phyloP scores from a whole-genome alignment of 2,329 filamentous ascomycete species.

The Hypoxylon sp. region DNA sequence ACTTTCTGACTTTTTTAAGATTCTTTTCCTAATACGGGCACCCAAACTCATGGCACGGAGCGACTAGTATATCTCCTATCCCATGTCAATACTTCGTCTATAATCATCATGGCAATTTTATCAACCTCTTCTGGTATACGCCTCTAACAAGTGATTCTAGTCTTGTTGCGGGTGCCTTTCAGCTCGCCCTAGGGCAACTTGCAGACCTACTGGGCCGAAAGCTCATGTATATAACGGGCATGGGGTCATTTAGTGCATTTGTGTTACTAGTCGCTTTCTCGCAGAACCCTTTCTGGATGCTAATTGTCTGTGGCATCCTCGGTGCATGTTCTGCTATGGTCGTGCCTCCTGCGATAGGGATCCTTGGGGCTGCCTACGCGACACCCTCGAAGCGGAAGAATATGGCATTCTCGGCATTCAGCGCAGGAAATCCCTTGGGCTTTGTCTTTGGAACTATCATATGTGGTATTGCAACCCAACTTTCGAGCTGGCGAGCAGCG shows the following conservation, averaged over 20 bases:
- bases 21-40: too few species aligned
- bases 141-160: conserved; percentile 52
- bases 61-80: too few species aligned
- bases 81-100: too few species aligned
- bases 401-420: conserved; percentile 53
- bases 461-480: conserved; percentile 72
- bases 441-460: conserved; percentile 67
- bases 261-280: conserved; percentile 73
- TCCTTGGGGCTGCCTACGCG: conserved; percentile 75
- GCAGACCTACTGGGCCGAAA: conserved; percentile 78
- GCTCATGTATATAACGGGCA: conserved; percentile 70
- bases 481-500: conserved; percentile 75
- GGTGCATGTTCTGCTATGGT: conserved; percentile 76
- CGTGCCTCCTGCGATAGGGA: conserved; percentile 74
- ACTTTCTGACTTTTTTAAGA: too few species aligned
- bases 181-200: conserved; percentile 76
- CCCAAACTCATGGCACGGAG: too few species aligned
- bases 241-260: conserved; percentile 71
- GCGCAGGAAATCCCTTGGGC: conserved; percentile 57
- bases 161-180: conserved; percentile 74
- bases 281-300: conserved; percentile 70
- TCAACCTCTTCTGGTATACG: background rate
- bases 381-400: conserved; percentile 63
- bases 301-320: conserved; percentile 74
- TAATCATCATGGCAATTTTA: background rate